Conservation (phyloP, 305 asterid genomes). For the Salvia sclarea region DNA sequence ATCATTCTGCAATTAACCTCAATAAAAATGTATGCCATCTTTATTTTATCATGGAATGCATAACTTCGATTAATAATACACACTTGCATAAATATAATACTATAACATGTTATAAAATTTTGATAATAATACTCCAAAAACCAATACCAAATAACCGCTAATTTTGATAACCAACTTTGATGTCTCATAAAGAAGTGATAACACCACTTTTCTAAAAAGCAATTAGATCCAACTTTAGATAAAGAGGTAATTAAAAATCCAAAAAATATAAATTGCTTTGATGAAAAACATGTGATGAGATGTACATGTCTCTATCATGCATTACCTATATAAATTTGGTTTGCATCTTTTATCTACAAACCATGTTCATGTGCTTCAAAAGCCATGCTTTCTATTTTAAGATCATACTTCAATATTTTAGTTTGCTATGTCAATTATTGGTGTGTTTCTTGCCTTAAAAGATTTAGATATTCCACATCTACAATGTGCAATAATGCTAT, state of each 20-base stretch:
- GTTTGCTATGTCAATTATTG: neutral
- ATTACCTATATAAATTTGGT: neutral
- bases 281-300: constrained; percentile 27
- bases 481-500: too few relatives aligned
- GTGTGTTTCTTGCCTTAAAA: constrained; percentile 25
- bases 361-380: constrained; percentile 20
- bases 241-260: neutral
- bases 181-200: constrained; percentile 30
- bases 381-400: neutral
- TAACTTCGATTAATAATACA: too few relatives aligned
- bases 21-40: too few relatives aligned
- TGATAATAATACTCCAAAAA: too few relatives aligned
- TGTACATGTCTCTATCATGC: constrained; percentile 26
- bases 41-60: too few relatives aligned
- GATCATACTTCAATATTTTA: neutral
- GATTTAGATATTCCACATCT: neutral
- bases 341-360: constrained; percentile 13
- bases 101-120: too few relatives aligned
- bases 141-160: constrained; percentile 1
- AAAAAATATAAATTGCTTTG: constrained; percentile 16
- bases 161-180: constrained; percentile 2
- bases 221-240: constrained; percentile 22
- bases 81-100: neutral
- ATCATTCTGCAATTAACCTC: too few relatives aligned
- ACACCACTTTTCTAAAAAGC: constrained; percentile 18